These are phyloP conservation scores for Kazachstania kunashirensis DNA, from an alignment of 805 yeast genomes.

Conservation along the genomic window DNA sequence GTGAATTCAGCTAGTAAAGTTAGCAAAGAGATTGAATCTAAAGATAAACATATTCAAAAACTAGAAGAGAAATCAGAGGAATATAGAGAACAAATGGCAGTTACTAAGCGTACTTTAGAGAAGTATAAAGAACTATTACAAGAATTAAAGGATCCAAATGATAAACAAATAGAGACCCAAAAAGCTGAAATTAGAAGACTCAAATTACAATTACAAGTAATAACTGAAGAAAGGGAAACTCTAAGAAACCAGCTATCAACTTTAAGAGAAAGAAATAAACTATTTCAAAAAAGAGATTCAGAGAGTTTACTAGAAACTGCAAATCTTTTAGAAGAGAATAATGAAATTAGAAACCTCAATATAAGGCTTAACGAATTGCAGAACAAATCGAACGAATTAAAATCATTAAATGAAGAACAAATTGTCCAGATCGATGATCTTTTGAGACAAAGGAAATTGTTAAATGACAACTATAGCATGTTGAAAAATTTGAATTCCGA, in stretches of 20 bases:
- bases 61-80: conserved; percentile 4
- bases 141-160: conserved; percentile 12
- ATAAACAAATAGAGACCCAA: conserved; percentile 11
- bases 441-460: not conserved
- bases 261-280: not conserved
- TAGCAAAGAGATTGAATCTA: conserved; percentile 5
- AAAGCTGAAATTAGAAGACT: conserved; percentile 5
- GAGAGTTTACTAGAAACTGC: not conserved
- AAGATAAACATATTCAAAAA: conserved; percentile 2
- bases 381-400: conserved; percentile 1
- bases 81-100: not conserved
- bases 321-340: not conserved
- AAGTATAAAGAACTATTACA: not conserved
- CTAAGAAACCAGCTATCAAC: not conserved
- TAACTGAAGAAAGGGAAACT: not conserved
- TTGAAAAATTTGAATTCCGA: not conserved
- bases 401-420: conserved; percentile 2
- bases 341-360: conserved; percentile 1
- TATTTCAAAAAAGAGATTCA: not conserved
- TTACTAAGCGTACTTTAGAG: not conserved
- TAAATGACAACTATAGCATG: conserved; percentile 4
- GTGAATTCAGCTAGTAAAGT: conserved; percentile 2
- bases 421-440: conserved; percentile 3
- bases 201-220: not conserved
- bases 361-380: not conserved